Conservation (phyloP, 768 basidiomycete species). For the Suillus bovinus region DNA sequence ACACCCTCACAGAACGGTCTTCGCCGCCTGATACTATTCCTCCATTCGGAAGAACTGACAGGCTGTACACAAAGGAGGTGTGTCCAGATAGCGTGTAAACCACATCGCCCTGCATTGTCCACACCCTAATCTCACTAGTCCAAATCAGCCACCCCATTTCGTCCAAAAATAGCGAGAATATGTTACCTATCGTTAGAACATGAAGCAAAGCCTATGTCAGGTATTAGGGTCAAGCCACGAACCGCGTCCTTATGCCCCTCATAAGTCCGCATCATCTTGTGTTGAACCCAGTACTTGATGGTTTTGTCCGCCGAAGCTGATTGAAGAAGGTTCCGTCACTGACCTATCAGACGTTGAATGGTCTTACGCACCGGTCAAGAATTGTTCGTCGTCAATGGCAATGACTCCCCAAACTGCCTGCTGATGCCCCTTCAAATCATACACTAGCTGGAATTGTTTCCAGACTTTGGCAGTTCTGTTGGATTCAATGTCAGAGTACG, state of each 20-base stretch:
- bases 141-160: slow-evolving; percentile 8
- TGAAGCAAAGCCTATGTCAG: slow-evolving; percentile 91
- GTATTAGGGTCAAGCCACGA: slow-evolving; percentile 75
- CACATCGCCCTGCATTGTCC: slow-evolving; percentile 81
- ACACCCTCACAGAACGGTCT: slow-evolving; percentile 89
- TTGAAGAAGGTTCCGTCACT: slow-evolving; percentile 14
- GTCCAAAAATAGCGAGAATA: background rate
- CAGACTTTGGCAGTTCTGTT: slow-evolving; percentile 91
- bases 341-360: background rate
- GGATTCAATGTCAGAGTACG: background rate
- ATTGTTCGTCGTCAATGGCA: slow-evolving; percentile 72
- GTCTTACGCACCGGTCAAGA: slow-evolving; percentile 70
- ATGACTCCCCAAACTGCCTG: slow-evolving; percentile 95
- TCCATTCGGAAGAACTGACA: slow-evolving; percentile 79
- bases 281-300: slow-evolving; percentile 84
- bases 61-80: slow-evolving; percentile 94
- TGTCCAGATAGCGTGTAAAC: slow-evolving; percentile 87
- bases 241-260: slow-evolving; percentile 91
- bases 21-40: slow-evolving; percentile 91
- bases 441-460: slow-evolving; percentile 70
- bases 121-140: slow-evolving; percentile 85
- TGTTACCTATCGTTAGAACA: slow-evolving; percentile 90
- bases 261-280: slow-evolving; percentile 74
- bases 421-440: slow-evolving; percentile 81
- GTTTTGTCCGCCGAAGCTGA: slow-evolving; percentile 93